These are phyloP conservation scores for Carallia pectinifolia DNA, from an alignment of 345 rosid species.

Conservation along the genomic window DNA sequence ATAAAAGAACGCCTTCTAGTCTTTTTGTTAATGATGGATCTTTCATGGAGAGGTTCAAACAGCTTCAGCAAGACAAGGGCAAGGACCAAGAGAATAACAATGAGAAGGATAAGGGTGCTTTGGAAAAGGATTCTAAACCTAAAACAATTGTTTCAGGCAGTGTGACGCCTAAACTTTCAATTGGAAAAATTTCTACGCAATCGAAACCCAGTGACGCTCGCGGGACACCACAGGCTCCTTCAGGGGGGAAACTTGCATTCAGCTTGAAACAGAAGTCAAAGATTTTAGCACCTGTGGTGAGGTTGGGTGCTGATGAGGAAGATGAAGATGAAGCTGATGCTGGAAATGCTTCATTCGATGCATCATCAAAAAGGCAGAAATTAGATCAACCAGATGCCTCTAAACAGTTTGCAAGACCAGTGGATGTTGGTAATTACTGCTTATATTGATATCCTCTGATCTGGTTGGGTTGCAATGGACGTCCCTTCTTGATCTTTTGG, in stretches of 20 bases:
- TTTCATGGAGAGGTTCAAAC: conserved; percentile 98
- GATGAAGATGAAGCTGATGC: conserved; percentile 71
- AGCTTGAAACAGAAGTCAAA: conserved; percentile 96
- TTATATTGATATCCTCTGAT: conserved; percentile 30
- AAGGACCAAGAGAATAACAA: conserved; percentile 41
- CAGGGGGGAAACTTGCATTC: conserved; percentile 91
- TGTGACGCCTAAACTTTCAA: conserved; percentile 42
- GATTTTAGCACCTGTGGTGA: conserved; percentile 77
- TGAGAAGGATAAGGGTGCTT: conserved; percentile 22
- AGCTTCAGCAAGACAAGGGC: conserved; percentile 77
- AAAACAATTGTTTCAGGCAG: conserved; percentile 49
- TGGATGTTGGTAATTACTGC: conserved; percentile 82
- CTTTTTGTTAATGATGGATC: conserved; percentile 97
- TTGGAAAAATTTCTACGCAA: conserved; percentile 40
- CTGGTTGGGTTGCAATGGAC: conserved; percentile 23
- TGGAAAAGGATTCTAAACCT: conserved; percentile 64
- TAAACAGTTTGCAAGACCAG: conserved; percentile 43
- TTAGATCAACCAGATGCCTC: conserved; percentile 48
- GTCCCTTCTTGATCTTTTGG: conserved; percentile 20
- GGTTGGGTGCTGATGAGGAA: conserved; percentile 72
- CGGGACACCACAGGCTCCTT: conserved; percentile 35
- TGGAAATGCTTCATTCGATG: conserved; percentile 43
- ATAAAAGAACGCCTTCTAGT: conserved; percentile 63
- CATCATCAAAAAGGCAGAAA: conserved; percentile 65
- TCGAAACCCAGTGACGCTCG: conserved; percentile 46